Percentiles rank a stretch among this genome's conserved stretches.
These are phyloP conservation scores for Arctium minus DNA, from an alignment of 129 eudicot species.

Conservation along the genomic window DNA sequence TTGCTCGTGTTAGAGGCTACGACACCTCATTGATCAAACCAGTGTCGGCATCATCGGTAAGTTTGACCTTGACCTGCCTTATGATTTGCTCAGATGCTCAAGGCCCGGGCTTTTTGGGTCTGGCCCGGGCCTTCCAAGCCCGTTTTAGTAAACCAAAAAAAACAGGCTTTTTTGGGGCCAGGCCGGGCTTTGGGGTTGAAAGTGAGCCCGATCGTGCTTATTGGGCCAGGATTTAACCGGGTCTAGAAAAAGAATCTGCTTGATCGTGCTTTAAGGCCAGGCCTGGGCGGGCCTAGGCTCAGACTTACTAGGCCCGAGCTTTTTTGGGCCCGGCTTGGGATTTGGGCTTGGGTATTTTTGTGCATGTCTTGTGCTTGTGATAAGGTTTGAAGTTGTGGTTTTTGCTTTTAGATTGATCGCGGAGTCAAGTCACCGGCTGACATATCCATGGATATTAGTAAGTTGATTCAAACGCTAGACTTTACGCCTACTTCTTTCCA, in stretches of 20 bases:
- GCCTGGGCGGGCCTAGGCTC: too few species aligned
- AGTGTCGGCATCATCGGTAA: conserved; percentile 79
- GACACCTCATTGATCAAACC: conserved; percentile 58
- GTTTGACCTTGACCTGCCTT: conserved; percentile 14
- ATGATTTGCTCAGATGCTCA: neutral
- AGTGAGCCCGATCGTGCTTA: too few species aligned
- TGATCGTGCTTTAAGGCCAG: too few species aligned
- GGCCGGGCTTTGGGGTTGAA: neutral
- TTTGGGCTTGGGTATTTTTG: neutral
- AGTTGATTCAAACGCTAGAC: conserved; percentile 50
- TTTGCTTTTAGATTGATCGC: conserved; percentile 64
- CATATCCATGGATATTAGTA: conserved; percentile 83
- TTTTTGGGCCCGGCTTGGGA: neutral
- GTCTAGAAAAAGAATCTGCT: too few species aligned
- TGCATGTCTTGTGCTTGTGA: neutral
- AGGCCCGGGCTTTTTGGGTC: neutral
- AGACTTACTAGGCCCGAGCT: neutral
- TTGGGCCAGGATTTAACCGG: too few species aligned
- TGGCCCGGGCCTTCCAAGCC: neutral
- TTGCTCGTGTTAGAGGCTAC: conserved; percentile 67
- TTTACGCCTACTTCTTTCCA: conserved; percentile 52
- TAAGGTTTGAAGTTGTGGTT: neutral
- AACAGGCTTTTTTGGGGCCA: neutral
- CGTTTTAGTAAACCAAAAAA: too few species aligned
- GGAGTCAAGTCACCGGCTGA: conserved; percentile 92